Evolutionary conservation across 768 basidiomycete genomes (phyloP).

Genomic region (Termitomyces sp.): DNA sequence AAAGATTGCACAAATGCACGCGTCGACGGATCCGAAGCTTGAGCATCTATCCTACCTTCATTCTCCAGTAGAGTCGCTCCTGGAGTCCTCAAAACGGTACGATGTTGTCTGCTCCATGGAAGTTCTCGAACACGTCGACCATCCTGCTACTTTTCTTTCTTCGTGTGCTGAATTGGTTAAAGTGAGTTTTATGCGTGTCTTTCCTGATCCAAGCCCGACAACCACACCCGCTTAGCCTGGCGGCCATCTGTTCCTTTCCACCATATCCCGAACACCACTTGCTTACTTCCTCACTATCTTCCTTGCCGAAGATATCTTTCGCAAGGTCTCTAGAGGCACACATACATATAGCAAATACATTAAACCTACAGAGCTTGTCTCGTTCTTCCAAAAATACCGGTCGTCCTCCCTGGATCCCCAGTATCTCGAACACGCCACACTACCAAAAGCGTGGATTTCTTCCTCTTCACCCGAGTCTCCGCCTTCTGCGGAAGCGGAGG

Average conservation of each 20-base stretch:
- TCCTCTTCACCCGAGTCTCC: conserved; percentile 39
- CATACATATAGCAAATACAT: conserved; percentile 91
- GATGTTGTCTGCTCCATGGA: conserved; percentile 98
- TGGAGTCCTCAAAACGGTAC: conserved; percentile 59
- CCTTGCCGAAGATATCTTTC: conserved; percentile 76
- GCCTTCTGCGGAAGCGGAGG: conserved; percentile 64
- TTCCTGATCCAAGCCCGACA: neutral
- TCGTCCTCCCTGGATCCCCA: conserved; percentile 16
- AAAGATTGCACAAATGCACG: conserved; percentile 77
- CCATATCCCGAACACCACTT: conserved; percentile 72
- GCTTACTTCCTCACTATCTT: conserved; percentile 46
- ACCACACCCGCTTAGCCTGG: conserved; percentile 60
- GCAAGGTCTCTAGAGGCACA: conserved; percentile 80
- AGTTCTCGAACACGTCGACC: conserved; percentile 95
- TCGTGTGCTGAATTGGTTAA: conserved; percentile 84
- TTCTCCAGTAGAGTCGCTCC: conserved; percentile 68
- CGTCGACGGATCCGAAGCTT: conserved; percentile 67
- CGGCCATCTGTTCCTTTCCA: conserved; percentile 93
- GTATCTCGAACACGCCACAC: conserved; percentile 7
- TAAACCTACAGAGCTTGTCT: conserved; percentile 77
- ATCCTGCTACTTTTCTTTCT: conserved; percentile 78
- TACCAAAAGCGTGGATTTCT: conserved; percentile 53
- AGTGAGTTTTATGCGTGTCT: conserved; percentile 34
- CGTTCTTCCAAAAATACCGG: conserved; percentile 68
- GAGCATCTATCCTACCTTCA: conserved; percentile 52